These are phyloP conservation scores for Cladosporium sp. DNA, from an alignment of 2,329 filamentous ascomycete genomes.

Conservation along the genomic window DNA sequence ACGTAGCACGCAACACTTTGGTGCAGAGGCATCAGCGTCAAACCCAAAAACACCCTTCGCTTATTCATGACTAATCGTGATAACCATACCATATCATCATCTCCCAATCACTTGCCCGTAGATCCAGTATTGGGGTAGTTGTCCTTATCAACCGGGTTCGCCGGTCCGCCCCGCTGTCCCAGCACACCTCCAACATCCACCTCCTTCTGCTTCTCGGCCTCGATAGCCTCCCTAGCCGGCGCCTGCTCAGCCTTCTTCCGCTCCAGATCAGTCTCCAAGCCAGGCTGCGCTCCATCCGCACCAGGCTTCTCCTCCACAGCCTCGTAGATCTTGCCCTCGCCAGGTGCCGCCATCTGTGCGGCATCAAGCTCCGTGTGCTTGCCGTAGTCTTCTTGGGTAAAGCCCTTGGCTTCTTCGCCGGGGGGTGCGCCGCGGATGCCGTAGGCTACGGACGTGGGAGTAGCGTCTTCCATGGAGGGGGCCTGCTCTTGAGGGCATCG, in stretches of 20 bases:
- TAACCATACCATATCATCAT: not conserved
- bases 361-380: slow-evolving; percentile 50
- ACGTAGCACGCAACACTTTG: not conserved
- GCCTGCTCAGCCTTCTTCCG: slow-evolving; percentile 55
- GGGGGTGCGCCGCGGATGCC: slow-evolving; percentile 48
- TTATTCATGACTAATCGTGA: not conserved
- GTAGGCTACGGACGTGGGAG: slow-evolving; percentile 41
- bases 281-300: slow-evolving; percentile 40
- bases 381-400: slow-evolving; percentile 46
- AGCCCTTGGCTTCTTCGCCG: slow-evolving; percentile 47
- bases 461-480: slow-evolving; percentile 39
- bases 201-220: slow-evolving; percentile 42
- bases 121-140: slow-evolving; percentile 33
- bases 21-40: not conserved
- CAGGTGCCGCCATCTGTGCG: slow-evolving; percentile 51
- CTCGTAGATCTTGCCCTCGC: slow-evolving; percentile 48
- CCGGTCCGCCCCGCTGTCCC: slow-evolving; percentile 51
- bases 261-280: slow-evolving; percentile 50
- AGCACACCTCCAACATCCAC: slow-evolving; percentile 46
- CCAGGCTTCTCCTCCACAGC: slow-evolving; percentile 46
- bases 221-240: slow-evolving; percentile 43
- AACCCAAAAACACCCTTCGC: not conserved
- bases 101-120: not conserved
- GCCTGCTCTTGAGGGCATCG: slow-evolving; percentile 44
- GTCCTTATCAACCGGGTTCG: slow-evolving; percentile 38